phyloP scores from a whole-genome alignment of 768 basidiomycete genomes.

The Phanerochaete carnosa region DNA sequence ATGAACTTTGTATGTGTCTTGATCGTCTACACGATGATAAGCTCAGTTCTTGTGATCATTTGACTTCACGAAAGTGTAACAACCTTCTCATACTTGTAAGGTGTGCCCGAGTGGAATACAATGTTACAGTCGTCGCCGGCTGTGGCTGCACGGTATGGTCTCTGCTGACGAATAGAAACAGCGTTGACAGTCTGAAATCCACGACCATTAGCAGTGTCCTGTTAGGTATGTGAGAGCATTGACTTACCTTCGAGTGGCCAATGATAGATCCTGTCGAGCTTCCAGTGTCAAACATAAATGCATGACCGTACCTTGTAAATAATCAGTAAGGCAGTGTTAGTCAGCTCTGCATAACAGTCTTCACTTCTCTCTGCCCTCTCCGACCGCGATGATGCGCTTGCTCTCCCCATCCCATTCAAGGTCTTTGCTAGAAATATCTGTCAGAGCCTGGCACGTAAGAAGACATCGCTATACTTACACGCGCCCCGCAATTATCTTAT shows the following conservation, averaged over 20 bases:
- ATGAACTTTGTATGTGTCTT: slow-evolving; percentile 90
- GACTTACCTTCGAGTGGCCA: slow-evolving; percentile 79
- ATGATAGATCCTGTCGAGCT: slow-evolving; percentile 84
- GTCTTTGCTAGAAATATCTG: slow-evolving; percentile 65
- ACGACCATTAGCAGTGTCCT: background rate
- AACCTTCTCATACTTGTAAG: slow-evolving; percentile 89
- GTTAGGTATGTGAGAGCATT: background rate
- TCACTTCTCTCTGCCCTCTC: slow-evolving; percentile 88
- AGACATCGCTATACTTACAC: slow-evolving; percentile 45
- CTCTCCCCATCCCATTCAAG: slow-evolving; percentile 96
- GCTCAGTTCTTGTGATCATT: background rate
- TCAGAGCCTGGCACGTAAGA: background rate
- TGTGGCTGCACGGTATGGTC: slow-evolving; percentile 90
- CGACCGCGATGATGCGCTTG: slow-evolving; percentile 93
- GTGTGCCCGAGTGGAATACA: slow-evolving; percentile 80
- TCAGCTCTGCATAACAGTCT: slow-evolving; percentile 1
- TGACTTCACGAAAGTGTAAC: background rate
- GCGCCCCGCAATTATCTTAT: slow-evolving; percentile 66
- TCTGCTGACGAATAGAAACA: slow-evolving; percentile 80
- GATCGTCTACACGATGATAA: slow-evolving; percentile 51
- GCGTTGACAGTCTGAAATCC: slow-evolving; percentile 71
- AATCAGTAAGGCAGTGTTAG: background rate
- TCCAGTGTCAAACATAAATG: slow-evolving; percentile 82
- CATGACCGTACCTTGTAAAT: slow-evolving; percentile 65
- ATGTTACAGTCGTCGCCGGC: slow-evolving; percentile 82